phyloP scores from a whole-genome alignment of 2,329 filamentous ascomycete genomes.

The Pyrenophora seminiperda region DNA sequence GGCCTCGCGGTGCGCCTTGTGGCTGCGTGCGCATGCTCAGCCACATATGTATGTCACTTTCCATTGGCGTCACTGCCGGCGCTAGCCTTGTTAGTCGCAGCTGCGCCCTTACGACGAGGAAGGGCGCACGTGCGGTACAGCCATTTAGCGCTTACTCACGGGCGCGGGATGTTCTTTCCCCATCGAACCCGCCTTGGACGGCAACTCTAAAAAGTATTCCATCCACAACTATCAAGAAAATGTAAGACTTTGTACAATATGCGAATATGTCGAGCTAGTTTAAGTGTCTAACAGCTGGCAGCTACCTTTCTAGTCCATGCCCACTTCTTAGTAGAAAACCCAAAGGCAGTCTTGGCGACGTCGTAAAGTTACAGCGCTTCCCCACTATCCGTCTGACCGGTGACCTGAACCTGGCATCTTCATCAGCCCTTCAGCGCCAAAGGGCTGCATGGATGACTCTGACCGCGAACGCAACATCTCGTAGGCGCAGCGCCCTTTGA shows the following conservation, averaged over 20 bases:
- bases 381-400: conserved; percentile 23
- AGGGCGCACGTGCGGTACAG: conserved; percentile 23
- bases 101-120: conserved; percentile 18
- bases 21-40: conserved; percentile 6
- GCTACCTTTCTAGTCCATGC: background rate
- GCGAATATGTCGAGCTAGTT: no score
- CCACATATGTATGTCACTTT: conserved; percentile 9
- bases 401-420: conserved; percentile 16
- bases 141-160: conserved; percentile 17
- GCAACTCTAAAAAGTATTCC: background rate
- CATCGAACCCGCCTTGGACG: background rate
- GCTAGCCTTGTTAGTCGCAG: conserved; percentile 7
- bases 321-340: background rate
- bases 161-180: conserved; percentile 2
- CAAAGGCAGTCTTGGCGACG: conserved; percentile 10
- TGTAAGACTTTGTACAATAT: no score
- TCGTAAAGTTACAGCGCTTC: conserved; percentile 14
- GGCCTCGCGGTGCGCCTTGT: conserved; percentile 4
- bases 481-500: conserved; percentile 29
- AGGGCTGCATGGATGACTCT: conserved; percentile 29
- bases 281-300: background rate
- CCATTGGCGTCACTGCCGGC: conserved; percentile 9
- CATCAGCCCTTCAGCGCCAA: conserved; percentile 22
- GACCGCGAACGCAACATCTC: conserved; percentile 10
- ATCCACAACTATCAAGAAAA: no score